Percentiles rank a stretch among this genome's conserved stretches.
Evolutionary conservation across 441 rosid species (phyloP).

Genomic region (Flueggea neowawraea): DNA sequence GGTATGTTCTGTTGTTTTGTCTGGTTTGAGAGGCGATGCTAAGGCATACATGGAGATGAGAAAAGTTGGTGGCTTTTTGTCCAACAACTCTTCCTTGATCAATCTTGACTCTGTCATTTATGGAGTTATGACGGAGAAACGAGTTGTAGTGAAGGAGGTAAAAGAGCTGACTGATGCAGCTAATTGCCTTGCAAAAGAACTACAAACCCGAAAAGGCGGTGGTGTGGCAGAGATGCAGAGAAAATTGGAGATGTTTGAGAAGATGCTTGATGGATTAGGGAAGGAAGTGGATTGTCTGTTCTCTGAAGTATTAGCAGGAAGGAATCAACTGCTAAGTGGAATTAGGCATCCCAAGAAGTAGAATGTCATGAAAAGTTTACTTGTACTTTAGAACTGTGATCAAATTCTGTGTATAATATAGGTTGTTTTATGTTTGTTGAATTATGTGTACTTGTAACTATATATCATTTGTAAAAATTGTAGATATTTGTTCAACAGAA

Average conservation of each 20-base stretch:
- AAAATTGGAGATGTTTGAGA: slow-evolving; percentile 36
- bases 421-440: no score
- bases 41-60: slow-evolving; percentile 28
- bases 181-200: slow-evolving; percentile 31
- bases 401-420: no score
- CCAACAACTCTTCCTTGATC: not conserved
- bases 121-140: slow-evolving; percentile 16
- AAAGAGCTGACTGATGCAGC: slow-evolving; percentile 42
- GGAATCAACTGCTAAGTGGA: slow-evolving; percentile 48
- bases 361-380: not conserved
- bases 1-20: slow-evolving; percentile 39
- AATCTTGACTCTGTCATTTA: slow-evolving; percentile 27
- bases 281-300: slow-evolving; percentile 44
- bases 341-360: slow-evolving; percentile 24
- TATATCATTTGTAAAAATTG: no score
- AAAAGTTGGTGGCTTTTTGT: no score
- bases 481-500: no score
- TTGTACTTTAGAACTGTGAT: no score
- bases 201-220: slow-evolving; percentile 16
- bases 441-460: no score
- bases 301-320: slow-evolving; percentile 37
- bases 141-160: slow-evolving; percentile 30
- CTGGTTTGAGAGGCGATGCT: slow-evolving; percentile 40
- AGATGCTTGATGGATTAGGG: slow-evolving; percentile 31
- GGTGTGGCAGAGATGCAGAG: slow-evolving; percentile 35